Evolutionary conservation across 1,139 yeast species (phyloP).

Genomic region (Casaregolazyma lundiana): DNA sequence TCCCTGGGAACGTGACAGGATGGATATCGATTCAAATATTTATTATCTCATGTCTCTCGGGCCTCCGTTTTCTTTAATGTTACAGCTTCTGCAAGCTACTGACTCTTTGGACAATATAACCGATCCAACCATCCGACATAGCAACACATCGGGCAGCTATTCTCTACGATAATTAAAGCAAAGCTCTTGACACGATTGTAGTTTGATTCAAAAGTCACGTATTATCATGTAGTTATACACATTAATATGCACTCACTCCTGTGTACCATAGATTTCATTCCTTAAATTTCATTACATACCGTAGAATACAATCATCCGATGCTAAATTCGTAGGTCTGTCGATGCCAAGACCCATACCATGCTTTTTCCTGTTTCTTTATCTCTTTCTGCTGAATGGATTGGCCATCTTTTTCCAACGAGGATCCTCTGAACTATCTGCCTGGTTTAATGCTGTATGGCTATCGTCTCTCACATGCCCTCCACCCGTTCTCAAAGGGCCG

Average conservation of each 20-base stretch:
- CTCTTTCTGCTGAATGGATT: slow-evolving; percentile 4
- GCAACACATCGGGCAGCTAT: background rate
- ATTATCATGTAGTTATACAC: too few species aligned
- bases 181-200: background rate
- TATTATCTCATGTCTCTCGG: slow-evolving; percentile 3
- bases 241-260: too few species aligned
- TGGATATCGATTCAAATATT: slow-evolving; percentile 13
- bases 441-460: slow-evolving; percentile 13
- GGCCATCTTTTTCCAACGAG: slow-evolving; percentile 4
- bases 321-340: too few species aligned
- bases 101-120: slow-evolving; percentile 1
- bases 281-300: background rate
- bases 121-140: background rate
- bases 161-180: background rate
- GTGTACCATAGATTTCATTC: too few species aligned
- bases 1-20: slow-evolving; percentile 22
- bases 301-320: background rate
- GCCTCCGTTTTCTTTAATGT: background rate
- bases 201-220: background rate
- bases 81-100: background rate
- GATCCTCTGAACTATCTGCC: background rate
- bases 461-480: slow-evolving; percentile 14
- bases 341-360: background rate
- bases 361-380: background rate
- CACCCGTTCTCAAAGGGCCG: slow-evolving; percentile 7